Conservation (phyloP, 2,329 filamentous ascomycete species). For the Stemphylium beticola region DNA sequence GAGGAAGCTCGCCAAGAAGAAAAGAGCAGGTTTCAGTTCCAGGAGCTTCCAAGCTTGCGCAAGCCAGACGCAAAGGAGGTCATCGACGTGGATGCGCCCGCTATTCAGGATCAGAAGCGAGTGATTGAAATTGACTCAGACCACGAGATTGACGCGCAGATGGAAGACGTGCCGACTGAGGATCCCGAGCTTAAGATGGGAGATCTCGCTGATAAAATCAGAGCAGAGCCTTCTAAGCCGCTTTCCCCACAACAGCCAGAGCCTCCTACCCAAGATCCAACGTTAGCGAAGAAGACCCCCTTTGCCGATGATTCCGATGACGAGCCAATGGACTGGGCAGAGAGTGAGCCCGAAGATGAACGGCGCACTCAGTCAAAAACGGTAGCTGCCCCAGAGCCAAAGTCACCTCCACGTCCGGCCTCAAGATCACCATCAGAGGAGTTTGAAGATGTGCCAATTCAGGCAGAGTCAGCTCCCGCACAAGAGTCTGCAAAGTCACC, state of each 20-base stretch:
- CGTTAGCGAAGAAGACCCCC: slow-evolving; percentile 23
- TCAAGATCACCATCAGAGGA: slow-evolving; percentile 54
- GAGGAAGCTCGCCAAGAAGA: slow-evolving; percentile 63
- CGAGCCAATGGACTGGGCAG: slow-evolving; percentile 59
- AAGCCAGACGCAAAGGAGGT: slow-evolving; percentile 61
- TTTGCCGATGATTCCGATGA: slow-evolving; percentile 46
- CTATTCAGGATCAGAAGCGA: slow-evolving; percentile 53
- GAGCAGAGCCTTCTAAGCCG: slow-evolving; percentile 50
- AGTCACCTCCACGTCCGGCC: slow-evolving; percentile 38
- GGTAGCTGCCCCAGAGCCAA: not conserved
- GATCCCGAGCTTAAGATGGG: slow-evolving; percentile 49
- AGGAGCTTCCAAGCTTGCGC: slow-evolving; percentile 63
- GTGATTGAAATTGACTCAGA: slow-evolving; percentile 69
- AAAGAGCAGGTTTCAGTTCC: slow-evolving; percentile 67
- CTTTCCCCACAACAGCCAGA: slow-evolving; percentile 24
- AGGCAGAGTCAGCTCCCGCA: slow-evolving; percentile 3
- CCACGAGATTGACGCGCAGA: slow-evolving; percentile 55
- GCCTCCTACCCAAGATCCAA: slow-evolving; percentile 28
- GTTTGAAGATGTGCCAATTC: slow-evolving; percentile 57
- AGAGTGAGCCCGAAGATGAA: slow-evolving; percentile 54
- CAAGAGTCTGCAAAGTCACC: slow-evolving; percentile 46
- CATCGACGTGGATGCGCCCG: slow-evolving; percentile 55
- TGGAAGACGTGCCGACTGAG: slow-evolving; percentile 42
- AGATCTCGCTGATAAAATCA: slow-evolving; percentile 53
- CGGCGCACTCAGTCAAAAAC: slow-evolving; percentile 4